phyloP scores from a whole-genome alignment of 306 rosid genomes.

The barrel medic (Medicago truncatula) region MtrunA17r5.0-ANR NC_053049.1:49367501-49368000 shows the following conservation, averaged over 20 bases:
- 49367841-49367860: neutral
- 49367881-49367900: constrained; percentile 45
- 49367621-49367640: neutral
- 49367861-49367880: constrained; percentile 44
- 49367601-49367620: neutral
- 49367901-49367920: constrained; percentile 8
- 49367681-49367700: too few relatives aligned
- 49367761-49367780: too few relatives aligned
- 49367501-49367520: constrained; percentile 96
- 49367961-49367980: constrained; percentile 36
- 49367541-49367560: neutral
- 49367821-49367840: constrained; percentile 34
- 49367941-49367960: constrained; percentile 37
- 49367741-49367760: too few relatives aligned
- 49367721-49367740: too few relatives aligned
- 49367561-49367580: too few relatives aligned
- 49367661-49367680: neutral
- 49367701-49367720: too few relatives aligned
- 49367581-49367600: too few relatives aligned
- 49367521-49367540: constrained; percentile 92
- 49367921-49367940: constrained; percentile 26
- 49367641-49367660: neutral
- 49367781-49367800: neutral
- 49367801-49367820: constrained; percentile 12
- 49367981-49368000: constrained; percentile 29